These are phyloP conservation scores for Sordaria brevicollis DNA, from an alignment of 495 filamentous ascomycete species.

Conservation along the genomic window DNA sequence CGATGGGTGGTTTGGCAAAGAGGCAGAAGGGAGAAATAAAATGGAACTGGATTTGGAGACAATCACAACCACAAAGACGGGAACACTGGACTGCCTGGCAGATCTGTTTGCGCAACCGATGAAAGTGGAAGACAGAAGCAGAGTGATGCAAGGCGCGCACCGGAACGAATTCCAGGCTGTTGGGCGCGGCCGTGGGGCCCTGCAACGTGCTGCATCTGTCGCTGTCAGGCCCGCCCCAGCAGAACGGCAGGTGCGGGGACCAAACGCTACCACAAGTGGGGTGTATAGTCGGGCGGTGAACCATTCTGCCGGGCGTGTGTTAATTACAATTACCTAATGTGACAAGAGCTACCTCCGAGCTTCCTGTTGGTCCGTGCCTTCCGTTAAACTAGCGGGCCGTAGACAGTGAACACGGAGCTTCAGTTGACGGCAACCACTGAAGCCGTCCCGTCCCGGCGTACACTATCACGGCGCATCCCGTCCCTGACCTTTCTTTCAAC, in stretches of 20 bases:
- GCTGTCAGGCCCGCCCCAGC: not conserved
- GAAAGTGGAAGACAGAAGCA: not conserved
- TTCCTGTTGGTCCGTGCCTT: not conserved
- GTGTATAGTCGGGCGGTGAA: constrained; percentile 9
- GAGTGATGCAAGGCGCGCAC: not conserved
- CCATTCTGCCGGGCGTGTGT: constrained; percentile 4
- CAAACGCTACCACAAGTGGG: constrained; percentile 3
- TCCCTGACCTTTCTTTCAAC: not conserved
- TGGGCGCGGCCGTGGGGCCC: not conserved
- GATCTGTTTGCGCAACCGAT: not conserved
- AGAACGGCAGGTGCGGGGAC: constrained; percentile 6
- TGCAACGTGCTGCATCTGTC: not conserved
- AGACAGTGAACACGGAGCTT: not conserved
- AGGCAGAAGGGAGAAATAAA: not conserved
- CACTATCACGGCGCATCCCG: not conserved
- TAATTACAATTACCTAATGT: not conserved
- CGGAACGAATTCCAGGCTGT: not conserved
- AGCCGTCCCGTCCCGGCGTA: not conserved
- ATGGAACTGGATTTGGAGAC: not conserved
- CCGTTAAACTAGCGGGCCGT: not conserved
- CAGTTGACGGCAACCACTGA: not conserved
- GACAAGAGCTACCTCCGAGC: not conserved
- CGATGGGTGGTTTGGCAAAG: not conserved
- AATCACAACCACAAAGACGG: not conserved
- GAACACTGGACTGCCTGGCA: not conserved